Conservation (phyloP, 768 basidiomycete genomes). For the Russula sp. region DNA sequence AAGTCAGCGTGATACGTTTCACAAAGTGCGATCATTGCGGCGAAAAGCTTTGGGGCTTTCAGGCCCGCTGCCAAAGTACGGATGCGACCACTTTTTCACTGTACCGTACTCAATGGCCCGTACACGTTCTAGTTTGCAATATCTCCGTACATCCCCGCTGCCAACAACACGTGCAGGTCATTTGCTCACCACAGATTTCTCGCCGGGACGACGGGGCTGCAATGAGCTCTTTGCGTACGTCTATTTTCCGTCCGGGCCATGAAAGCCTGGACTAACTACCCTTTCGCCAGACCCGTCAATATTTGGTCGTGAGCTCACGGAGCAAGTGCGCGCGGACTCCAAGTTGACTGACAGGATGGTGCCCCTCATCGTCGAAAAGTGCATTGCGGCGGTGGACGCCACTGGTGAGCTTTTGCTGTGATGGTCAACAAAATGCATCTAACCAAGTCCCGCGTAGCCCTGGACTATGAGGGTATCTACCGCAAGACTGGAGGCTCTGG, state of each 20-base stretch:
- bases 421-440: background rate
- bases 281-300: slow-evolving; percentile 64
- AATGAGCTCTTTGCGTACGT: slow-evolving; percentile 8
- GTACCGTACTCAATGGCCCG: background rate
- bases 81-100: slow-evolving; percentile 13
- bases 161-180: slow-evolving; percentile 10
- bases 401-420: slow-evolving; percentile 49
- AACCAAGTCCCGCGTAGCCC: slow-evolving; percentile 40
- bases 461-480: slow-evolving; percentile 98
- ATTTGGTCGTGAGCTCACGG: slow-evolving; percentile 84
- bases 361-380: slow-evolving; percentile 91
- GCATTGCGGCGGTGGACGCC: slow-evolving; percentile 88
- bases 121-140: slow-evolving; percentile 14
- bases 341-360: slow-evolving; percentile 55
- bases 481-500: slow-evolving; percentile 93
- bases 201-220: slow-evolving; percentile 14
- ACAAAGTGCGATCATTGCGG: slow-evolving; percentile 93
- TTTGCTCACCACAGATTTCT: slow-evolving; percentile 16
- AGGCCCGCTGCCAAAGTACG: slow-evolving; percentile 83
- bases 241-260: background rate
- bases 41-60: slow-evolving; percentile 99
- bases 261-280: slow-evolving; percentile 18
- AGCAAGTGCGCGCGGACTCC: slow-evolving; percentile 72
- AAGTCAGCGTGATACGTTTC: slow-evolving; percentile 80
- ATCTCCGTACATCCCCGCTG: slow-evolving; percentile 24